Conservation (phyloP, 345 rosid species). For the Cochlearia excelsa region DNA sequence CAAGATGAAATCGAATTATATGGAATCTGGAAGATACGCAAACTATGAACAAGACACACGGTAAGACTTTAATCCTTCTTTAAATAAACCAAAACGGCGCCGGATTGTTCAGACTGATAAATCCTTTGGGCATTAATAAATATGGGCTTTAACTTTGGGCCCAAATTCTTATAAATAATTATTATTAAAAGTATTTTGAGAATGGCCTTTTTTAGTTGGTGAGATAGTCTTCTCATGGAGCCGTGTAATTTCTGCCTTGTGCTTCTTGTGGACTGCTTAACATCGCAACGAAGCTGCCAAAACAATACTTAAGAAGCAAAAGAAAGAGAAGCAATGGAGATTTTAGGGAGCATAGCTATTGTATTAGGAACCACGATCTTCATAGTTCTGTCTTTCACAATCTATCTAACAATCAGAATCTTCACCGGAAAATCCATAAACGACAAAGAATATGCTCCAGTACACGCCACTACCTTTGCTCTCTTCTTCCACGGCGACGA, state of each 20-base stretch:
- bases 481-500: slow-evolving; percentile 43
- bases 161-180: no score
- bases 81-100: background rate
- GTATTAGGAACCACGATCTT: slow-evolving; percentile 26
- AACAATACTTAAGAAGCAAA: background rate
- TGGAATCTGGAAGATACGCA: slow-evolving; percentile 8
- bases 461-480: slow-evolving; percentile 49
- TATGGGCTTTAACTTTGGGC: no score
- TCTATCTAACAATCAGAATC: slow-evolving; percentile 34
- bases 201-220: no score
- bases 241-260: background rate
- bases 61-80: background rate
- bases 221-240: background rate
- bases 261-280: background rate
- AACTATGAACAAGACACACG: background rate
- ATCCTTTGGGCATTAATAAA: no score
- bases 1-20: slow-evolving; percentile 1
- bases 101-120: no score
- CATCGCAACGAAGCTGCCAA: background rate
- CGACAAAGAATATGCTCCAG: slow-evolving; percentile 48
- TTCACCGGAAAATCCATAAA: slow-evolving; percentile 50
- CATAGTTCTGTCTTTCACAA: slow-evolving; percentile 21
- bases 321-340: slow-evolving; percentile 19
- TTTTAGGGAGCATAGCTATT: slow-evolving; percentile 29
- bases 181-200: no score